Evolutionary conservation across 2,329 filamentous ascomycete genomes (phyloP), one percentile per base, ranked within the genome.

Genomic region (Cercospora brassicicola): DNA sequence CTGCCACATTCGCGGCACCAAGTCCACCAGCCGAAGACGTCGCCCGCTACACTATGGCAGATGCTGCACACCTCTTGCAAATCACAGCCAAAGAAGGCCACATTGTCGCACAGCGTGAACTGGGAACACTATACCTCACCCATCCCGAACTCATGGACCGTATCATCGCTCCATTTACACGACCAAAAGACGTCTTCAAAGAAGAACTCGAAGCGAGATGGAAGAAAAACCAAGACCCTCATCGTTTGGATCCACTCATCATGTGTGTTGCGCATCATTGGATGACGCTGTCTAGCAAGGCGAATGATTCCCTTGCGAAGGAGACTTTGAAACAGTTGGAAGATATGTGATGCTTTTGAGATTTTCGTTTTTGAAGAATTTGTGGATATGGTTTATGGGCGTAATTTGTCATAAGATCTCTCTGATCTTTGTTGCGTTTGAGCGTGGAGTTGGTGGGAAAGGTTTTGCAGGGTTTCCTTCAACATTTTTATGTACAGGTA

Each of bases 231-330:
- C 83, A 86, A 63, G 87, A 90, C 74, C 84, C 85, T 15, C 80
- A 83, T 64, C 85, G 92, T 72, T 93, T 90, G 68, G 93, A 97
- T 78, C 92, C 92, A 1, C 90, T 90, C 64, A 89, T 93, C 51
- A 95, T 98, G 91, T 97, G 94, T 75, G 88, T 97, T 66, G 94
- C 94, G 9, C 89, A 96, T 80, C 94, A 98, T 83, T 98, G 94
- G 94, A 97, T 98, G 93, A 92, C 94, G 81, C 85, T 92, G 72
- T 93, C 92, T 42, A 91, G 92, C 74, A 86, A 87, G 64, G 93
- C 93, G n/a, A 93, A 93, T 0, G 94, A 98, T 78, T 87, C 91
- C 76, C 83, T 96, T 73, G 94, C 94, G 20, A 90, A 88, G 77
- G 91, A 90, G 78, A 94, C 94, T 80, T 82, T 97, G 79, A 86